Evolutionary conservation across 2,329 filamentous ascomycete genomes (phyloP), one percentile per base, ranked within the genome.

Genomic region (Colletotrichum echinochloae): DNA sequence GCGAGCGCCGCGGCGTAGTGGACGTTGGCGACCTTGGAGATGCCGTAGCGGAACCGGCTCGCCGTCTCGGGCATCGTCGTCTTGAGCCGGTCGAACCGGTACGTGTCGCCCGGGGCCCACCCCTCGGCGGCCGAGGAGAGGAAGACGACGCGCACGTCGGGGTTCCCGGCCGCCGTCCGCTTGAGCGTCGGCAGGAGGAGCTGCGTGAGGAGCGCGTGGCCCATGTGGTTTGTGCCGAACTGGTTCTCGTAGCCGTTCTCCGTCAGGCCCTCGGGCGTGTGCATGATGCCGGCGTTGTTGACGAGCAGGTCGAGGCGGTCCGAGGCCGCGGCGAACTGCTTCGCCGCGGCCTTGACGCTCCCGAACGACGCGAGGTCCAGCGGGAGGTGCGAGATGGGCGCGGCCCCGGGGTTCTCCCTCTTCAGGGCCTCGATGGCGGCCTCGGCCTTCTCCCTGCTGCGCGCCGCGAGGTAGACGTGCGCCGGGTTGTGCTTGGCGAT

Each of bases 401-500:
- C 39, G 9, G 52, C 18, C 23, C n/a, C 33, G 26, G 57, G 35
- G 18, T 65, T 57, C 20, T 59, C 64, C 16, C 57, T 70, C 18
- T 44, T 62, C 23, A 70, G 44, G 0, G 55, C 20, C 33, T 57
- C 66, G 5, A 72, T 72, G 18, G 70, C 72, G 2, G 62, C 61
- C 7, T 73, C 71, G 0, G 37, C 72, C 39, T 65, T 72, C 2
- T 69, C 65, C 28, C 33, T 59, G 3, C 49, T 63, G 56, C 18
- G 64, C 9, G 49, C 78, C 75, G 71, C 69, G 28, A 74, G 62
- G 37, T 67, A 74, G 39, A 74, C 57, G 26, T 67, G 68, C 20
- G 61, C 61, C 20, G 73, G 72, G 49, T 72, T 72, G 71, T 84
- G 82, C 65, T 79, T 78, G 28, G 81, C 77, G 28, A 84, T 77